A percentile compares a stretch with the other conserved stretches of the same genome.
These are phyloP conservation scores for Dianthus caryophyllus DNA, from an alignment of 148 eudicot species.

Conservation along the genomic window DNA sequence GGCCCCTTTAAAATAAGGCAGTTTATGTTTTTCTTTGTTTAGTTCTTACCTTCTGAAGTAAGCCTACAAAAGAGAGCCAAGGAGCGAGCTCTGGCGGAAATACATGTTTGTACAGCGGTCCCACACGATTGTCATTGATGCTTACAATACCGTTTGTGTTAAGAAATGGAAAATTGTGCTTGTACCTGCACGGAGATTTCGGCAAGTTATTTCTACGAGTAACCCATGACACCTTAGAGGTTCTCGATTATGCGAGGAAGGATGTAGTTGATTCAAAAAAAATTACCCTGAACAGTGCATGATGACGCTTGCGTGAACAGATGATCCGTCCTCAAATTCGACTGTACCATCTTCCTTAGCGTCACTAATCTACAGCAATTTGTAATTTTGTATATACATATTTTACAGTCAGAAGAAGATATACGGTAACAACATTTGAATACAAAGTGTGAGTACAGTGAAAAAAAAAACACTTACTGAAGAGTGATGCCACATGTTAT, in stretches of 20 bases:
- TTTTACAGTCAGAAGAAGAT: neutral
- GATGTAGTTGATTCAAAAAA: neutral
- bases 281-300: conserved; percentile 58
- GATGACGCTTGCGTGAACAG: conserved; percentile 41
- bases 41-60: conserved; percentile 40
- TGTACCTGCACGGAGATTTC: conserved; percentile 32
- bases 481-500: conserved; percentile 54
- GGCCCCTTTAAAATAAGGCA: neutral
- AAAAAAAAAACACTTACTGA: conserved; percentile 23
- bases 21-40: neutral
- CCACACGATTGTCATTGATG: conserved; percentile 49
- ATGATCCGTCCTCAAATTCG: conserved; percentile 42
- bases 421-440: too few species aligned
- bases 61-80: conserved; percentile 49
- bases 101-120: conserved; percentile 60
- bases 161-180: conserved; percentile 41
- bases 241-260: too few species aligned
- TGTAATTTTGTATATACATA: neutral
- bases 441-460: too few species aligned
- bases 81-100: conserved; percentile 59
- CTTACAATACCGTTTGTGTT: conserved; percentile 40
- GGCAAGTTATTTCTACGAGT: neutral
- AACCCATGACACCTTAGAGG: too few species aligned
- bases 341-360: conserved; percentile 44
- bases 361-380: conserved; percentile 30